Base-by-base conservation (phyloP, 768 basidiomycete genomes). In the Lentinus brumalis region DNA sequence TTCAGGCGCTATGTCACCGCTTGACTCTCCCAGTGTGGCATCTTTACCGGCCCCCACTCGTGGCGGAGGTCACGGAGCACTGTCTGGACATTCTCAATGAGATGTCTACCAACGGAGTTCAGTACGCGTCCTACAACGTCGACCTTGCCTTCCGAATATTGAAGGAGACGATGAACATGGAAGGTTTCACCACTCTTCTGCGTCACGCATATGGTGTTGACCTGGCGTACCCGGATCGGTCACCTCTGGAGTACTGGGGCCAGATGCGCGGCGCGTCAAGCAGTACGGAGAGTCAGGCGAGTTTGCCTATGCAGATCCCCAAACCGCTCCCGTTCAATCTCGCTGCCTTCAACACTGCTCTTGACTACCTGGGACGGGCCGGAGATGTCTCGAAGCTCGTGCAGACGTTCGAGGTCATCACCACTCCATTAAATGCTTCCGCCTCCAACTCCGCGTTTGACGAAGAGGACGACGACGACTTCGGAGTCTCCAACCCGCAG, bases 201-300 rank as follows among this genome's bases (percentile, higher is more conserved):
- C 86, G 82, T 65, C 75, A 82, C 67, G 85, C 83, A 39, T 94
- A 93, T 71, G 91, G 87, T 0, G 81, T 94, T 58, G 92, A 94
- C 73, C 72, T 94, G 50, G 77, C 82, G 21, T 86, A 86, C 67
- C 91, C 91, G 0, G 92, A 94, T 67, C 79, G 84, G 42, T 74
- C 81, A 10, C 85, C 88, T 35, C 62, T 88, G 58, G 83, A 85
- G 60, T 76, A 76, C 53, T 63, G 72, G 56, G 72, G 67, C 21
- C 57, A 60, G 51, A 31, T 32, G 44, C 50, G 21, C 12, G 57
- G 15, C 2, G 30, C 41, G 4, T 21, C 50, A 2, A 14, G 44
- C 8, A n/a, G 9, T 5, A 45, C 26, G n/a, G 31, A 44, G 5
- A 51, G 9, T 16, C 6, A 46, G 31, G 56, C 32, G 16, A 42